Evolutionary conservation across 2,329 filamentous ascomycete species (phyloP), one percentile per base, ranked within the genome.

Genomic region (Rutstroemia sp.): DNA sequence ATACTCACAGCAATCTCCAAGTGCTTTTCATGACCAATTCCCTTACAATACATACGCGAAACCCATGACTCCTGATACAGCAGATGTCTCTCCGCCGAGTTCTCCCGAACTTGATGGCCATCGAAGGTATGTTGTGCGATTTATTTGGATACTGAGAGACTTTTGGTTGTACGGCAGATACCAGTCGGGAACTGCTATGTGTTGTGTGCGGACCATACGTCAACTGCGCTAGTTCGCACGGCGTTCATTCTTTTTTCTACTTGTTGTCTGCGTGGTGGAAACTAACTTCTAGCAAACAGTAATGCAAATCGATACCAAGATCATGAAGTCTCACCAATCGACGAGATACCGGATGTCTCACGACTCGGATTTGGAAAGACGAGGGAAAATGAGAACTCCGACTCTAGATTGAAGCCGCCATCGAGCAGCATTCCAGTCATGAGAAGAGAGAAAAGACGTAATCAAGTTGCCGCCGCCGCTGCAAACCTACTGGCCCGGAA

Each of bases 1-100:
- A 48, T 86, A 87, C 67, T 82, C 83, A 47, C 77, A 80, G 67
- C 77, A 74, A 46, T 81, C 76, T 59, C 76, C 77, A 14, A 61
- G 56, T 49, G 50, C 63, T 47, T 56, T 59, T 8, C 49, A 58
- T 48, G 62, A 63, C 44, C 58, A 58, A 19, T 65, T 66, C 53
- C 57, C 60, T 25, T 44, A 50, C 8, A 55, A 55, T 12, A 57
- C 69, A 56, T 70, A 30, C 39, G 70, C 49, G 51, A 61, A 49
- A 59, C 63, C 58, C 45, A 70, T 65, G 63, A 71, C 64, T 55
- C 56, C 42, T 47, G 51, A 52, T 61, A 68, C 63, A 54, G 63
- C 60, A 46, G 66, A 66, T 41, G 69, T 77, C n/a, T 77, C 75
- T 10, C 75, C 75, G 44, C 74, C 73, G 39, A 73, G 73, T 52